Conservation (phyloP, 768 basidiomycete species). For the Lactarius sp. region DNA sequence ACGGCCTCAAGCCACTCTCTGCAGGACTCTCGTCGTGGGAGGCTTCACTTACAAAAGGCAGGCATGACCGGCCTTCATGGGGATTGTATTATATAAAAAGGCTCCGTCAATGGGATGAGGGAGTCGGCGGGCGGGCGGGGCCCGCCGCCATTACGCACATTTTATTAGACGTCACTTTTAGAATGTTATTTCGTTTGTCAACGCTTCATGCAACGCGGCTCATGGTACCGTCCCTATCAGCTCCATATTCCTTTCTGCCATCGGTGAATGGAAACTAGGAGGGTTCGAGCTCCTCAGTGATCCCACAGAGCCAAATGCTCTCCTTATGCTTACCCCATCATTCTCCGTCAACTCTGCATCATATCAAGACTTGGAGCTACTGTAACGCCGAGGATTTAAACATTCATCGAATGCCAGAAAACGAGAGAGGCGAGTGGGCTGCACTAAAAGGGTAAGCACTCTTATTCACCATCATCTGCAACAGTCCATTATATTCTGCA, state of each 20-base stretch:
- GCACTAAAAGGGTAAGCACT: constrained; percentile 69
- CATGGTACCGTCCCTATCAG: constrained; percentile 75
- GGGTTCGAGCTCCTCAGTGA: constrained; percentile 90
- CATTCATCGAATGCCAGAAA: constrained; percentile 72
- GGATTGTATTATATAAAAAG: constrained; percentile 80
- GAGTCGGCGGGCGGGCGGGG: no score
- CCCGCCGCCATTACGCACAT: background rate
- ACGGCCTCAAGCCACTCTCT: constrained; percentile 61
- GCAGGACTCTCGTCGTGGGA: constrained; percentile 57
- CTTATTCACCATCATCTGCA: background rate
- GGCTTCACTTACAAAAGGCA: constrained; percentile 53
- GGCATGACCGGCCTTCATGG: constrained; percentile 91
- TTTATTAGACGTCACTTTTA: constrained; percentile 30
- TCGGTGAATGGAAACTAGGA: constrained; percentile 95
- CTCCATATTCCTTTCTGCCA: constrained; percentile 85
- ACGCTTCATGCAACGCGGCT: constrained; percentile 74
- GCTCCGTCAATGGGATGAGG: background rate
- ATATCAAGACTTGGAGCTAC: constrained; percentile 43
- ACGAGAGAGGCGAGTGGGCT: constrained; percentile 79
- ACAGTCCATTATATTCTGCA: constrained; percentile 38
- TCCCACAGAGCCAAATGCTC: constrained; percentile 69
- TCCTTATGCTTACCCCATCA: constrained; percentile 42
- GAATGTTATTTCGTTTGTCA: constrained; percentile 88
- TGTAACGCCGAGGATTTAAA: constrained; percentile 55
- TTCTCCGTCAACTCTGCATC: constrained; percentile 18